These are phyloP conservation scores for Cladosporium sp. DNA, from an alignment of 2,329 filamentous ascomycete species.

Conservation along the genomic window DNA sequence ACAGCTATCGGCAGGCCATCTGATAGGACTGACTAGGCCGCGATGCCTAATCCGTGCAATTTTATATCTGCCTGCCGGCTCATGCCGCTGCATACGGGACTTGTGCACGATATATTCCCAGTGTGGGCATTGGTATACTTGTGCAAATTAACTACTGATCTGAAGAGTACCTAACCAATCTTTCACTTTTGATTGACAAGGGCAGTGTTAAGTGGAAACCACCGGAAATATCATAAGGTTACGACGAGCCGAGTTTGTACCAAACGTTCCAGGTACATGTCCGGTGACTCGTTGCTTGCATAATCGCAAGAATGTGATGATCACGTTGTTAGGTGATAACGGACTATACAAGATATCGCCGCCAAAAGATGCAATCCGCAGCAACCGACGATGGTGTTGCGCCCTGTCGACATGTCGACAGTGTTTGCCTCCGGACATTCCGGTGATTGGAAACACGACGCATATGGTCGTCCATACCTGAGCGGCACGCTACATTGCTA, in stretches of 20 bases:
- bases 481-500: too few species aligned
- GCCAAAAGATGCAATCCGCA: not conserved
- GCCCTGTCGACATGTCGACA: not conserved
- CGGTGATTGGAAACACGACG: not conserved
- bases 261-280: not conserved
- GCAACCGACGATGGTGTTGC: conserved; percentile 2
- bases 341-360: conserved; percentile 8
- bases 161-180: conserved; percentile 6
- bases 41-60: not conserved
- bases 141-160: too few species aligned
- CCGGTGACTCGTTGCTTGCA: not conserved
- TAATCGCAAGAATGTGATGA: conserved; percentile 4
- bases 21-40: not conserved
- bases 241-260: conserved; percentile 1
- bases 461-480: not conserved
- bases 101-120: too few species aligned
- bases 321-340: conserved; percentile 1
- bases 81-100: not conserved
- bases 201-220: not conserved
- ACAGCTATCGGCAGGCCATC: conserved; percentile 1
- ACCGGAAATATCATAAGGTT: not conserved
- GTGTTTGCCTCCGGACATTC: conserved; percentile 5
- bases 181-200: not conserved
- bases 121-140: not conserved
- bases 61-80: conserved; percentile 1